Conservation (phyloP, 148 eudicot species). For the Rhododendron mucronatum region DNA sequence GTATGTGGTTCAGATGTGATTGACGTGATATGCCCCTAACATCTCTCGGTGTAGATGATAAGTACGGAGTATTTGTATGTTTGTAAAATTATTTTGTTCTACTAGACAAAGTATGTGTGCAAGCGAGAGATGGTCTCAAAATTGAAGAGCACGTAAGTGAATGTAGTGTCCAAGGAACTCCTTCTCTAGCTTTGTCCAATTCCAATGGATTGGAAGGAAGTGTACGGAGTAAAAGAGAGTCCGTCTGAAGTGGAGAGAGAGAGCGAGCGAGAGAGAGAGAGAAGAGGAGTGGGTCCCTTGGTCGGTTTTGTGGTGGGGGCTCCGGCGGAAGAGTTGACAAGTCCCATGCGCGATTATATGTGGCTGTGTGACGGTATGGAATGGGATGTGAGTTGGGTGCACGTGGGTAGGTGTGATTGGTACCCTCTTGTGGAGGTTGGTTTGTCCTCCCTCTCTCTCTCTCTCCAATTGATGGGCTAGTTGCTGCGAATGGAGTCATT, state of each 20-base stretch:
- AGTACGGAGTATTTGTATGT: too few relatives aligned
- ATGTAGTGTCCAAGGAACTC: too few relatives aligned
- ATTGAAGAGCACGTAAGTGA: too few relatives aligned
- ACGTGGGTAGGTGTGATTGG: not conserved
- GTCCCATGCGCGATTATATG: slow-evolving; percentile 8
- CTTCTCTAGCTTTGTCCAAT: not conserved
- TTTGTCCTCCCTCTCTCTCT: not conserved
- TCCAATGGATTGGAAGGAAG: not conserved
- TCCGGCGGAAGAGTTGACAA: not conserved
- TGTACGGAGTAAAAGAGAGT: not conserved
- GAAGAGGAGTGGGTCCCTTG: not conserved
- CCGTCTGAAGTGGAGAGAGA: not conserved
- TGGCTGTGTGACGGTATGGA: not conserved
- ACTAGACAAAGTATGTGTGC: too few relatives aligned
- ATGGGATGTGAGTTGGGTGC: not conserved
- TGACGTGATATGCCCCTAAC: too few relatives aligned
- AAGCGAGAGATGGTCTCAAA: too few relatives aligned
- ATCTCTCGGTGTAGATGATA: too few relatives aligned
- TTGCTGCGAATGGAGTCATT: not conserved
- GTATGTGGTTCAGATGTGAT: too few relatives aligned
- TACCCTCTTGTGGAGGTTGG: not conserved
- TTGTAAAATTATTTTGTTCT: too few relatives aligned
- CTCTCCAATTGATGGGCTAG: not conserved
- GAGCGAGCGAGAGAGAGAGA: not conserved
- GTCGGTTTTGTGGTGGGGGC: slow-evolving; percentile 8